Base-by-base conservation (phyloP, 768 basidiomycete genomes). In the Collybia nuda region DNA sequence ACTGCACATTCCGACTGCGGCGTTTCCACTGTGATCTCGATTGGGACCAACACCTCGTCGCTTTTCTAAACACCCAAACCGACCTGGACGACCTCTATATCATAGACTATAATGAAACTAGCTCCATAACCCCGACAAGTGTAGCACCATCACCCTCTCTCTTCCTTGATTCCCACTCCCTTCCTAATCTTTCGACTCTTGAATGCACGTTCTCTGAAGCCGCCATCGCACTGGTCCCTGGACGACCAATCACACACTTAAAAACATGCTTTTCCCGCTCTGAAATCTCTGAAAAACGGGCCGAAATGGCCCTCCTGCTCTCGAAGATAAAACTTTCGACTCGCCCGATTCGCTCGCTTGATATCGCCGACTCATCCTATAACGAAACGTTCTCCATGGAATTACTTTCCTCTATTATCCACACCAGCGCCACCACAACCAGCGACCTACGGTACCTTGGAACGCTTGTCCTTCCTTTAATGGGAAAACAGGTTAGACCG, bases 201-300 rank as follows among this genome's bases (percentile, higher is more conserved):
- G 83, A 86, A 65, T 87, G 86, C 64, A 85, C 85, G 1, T 86
- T 86, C 63, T 67, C 78, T 15, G 84, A 84, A 63, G 86, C 84
- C 1, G 85, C 80, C 3, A 71, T 72, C 43, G 73, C 73, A 14
- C 64, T 87, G 8, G 74, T 80, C 18, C 83, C 85, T 0, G 71
- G 71, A 9, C 75, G 85, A 2, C 84, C 85, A 6, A 65, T 88
- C 36, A 74, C 78, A 1, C 78, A 77, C 47, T 72, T 88, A 50
- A 87, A 87, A 65, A 85, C 85, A 5, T 86, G 85, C 59, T 84
- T 87, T 63, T 85, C 85, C 19, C 70, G 71, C 45, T 69, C 78
- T n/a, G 71, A 69, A 44, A 45, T 67, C 1, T 60, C 56, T 4
- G 79, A 78, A 39, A 85, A 84, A 67, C 71, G 73, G 26, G 66